A percentile compares a stretch with the other conserved stretches of the same genome.
Evolutionary conservation across 75 land plant genomes (phyloP).

Genomic region (Cryptomeria japonica): DNA sequence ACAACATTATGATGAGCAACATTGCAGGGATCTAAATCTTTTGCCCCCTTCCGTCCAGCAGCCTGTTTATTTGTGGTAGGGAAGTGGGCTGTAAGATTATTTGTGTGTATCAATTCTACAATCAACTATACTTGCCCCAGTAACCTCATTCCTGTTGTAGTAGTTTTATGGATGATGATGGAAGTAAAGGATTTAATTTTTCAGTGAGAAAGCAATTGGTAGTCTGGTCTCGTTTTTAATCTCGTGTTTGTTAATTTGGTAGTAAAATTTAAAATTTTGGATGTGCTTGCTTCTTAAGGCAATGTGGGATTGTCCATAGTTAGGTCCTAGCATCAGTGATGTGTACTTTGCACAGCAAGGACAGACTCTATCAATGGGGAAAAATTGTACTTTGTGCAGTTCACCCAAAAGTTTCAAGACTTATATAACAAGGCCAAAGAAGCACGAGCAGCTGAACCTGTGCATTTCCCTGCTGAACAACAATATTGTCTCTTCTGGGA

Average conservation of each 20-base stretch:
- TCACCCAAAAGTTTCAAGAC: slow-evolving; percentile 87
- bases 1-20: slow-evolving; percentile 63
- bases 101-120: background rate
- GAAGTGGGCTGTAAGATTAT: background rate
- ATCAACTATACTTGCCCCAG: background rate
- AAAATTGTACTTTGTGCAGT: slow-evolving; percentile 96
- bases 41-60: slow-evolving; percentile 74
- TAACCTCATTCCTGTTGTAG: background rate
- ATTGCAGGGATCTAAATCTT: slow-evolving; percentile 72
- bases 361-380: slow-evolving; percentile 98
- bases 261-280: too few species aligned
- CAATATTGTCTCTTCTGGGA: slow-evolving; percentile 88
- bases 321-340: slow-evolving; percentile 83
- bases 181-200: background rate
- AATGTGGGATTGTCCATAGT: too few species aligned
- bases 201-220: too few species aligned
- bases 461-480: slow-evolving; percentile 81
- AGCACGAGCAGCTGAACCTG: slow-evolving; percentile 81
- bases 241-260: too few species aligned
- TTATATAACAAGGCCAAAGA: slow-evolving; percentile 73
- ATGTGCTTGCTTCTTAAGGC: too few species aligned
- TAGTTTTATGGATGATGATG: background rate
- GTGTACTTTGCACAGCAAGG: slow-evolving; percentile 92
- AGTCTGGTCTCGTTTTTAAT: too few species aligned
- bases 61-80: slow-evolving; percentile 89